A percentile compares a stretch with the other conserved stretches of the same genome.
phyloP scores from a whole-genome alignment of 805 yeast species.

The Myxozyma vanderwaltii region DNA sequence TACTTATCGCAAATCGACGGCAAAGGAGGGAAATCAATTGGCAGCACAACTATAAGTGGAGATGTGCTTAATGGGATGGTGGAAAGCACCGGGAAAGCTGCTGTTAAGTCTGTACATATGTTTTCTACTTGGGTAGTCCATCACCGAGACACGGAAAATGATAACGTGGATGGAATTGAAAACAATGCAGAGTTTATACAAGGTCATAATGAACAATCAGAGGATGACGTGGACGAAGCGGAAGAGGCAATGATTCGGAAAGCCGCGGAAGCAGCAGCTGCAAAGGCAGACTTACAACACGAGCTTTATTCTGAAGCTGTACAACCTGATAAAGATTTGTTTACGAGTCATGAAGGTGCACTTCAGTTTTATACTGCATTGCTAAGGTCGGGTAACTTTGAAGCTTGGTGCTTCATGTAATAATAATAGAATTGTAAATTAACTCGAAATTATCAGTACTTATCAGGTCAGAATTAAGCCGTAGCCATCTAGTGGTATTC shows the following conservation, averaged over 20 bases:
- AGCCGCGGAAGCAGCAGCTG: neutral
- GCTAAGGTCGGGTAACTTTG: constrained; percentile 27
- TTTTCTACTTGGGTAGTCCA: constrained; percentile 6
- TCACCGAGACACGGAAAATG: neutral
- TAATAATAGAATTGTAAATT: neutral
- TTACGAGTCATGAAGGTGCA: constrained; percentile 14
- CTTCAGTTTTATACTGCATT: constrained; percentile 17
- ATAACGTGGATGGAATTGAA: neutral
- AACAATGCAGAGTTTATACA: neutral
- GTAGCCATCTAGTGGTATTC: too few species aligned
- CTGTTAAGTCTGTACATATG: constrained; percentile 11
- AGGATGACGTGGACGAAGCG: neutral
- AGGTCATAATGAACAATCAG: neutral
- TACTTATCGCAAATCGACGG: constrained; percentile 8
- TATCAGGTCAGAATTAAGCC: too few species aligned
- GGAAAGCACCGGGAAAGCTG: neutral
- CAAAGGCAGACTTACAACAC: constrained; percentile 1
- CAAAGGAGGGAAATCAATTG: neutral
- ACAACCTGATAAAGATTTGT: constrained; percentile 20
- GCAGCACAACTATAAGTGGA: constrained; percentile 10
- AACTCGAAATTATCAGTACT: too few species aligned
- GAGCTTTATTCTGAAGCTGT: constrained; percentile 24
- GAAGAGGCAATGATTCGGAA: neutral
- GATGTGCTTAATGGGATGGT: constrained; percentile 7
- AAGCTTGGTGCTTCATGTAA: constrained; percentile 29